Evolutionary conservation across 1,139 yeast species (phyloP).

Genomic region (Keqinozyma sinolaborantium): DNA sequence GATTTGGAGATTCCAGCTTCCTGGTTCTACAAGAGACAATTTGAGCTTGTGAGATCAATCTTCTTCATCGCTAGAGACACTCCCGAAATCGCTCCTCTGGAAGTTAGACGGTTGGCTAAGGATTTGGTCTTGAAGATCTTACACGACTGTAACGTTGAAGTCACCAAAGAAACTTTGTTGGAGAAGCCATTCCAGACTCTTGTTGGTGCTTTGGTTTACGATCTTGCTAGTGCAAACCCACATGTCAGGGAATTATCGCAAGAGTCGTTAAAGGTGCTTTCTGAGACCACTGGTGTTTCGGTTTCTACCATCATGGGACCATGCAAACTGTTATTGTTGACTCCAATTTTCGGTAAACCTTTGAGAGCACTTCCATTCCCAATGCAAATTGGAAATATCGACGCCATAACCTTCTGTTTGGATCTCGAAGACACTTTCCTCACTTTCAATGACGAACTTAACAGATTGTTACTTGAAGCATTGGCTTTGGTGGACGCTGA

Average conservation of each 20-base stretch:
- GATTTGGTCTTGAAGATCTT: constrained; percentile 61
- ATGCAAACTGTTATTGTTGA: constrained; percentile 74
- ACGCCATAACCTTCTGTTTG: constrained; percentile 89
- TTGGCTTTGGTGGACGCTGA: constrained; percentile 96
- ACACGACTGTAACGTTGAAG: constrained; percentile 58
- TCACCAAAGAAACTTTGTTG: constrained; percentile 55
- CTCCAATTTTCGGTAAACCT: constrained; percentile 97
- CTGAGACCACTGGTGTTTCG: constrained; percentile 67
- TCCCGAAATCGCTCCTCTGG: constrained; percentile 82
- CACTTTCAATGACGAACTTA: constrained; percentile 84
- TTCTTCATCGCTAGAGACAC: constrained; percentile 90
- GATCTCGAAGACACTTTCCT: constrained; percentile 77
- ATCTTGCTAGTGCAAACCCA: constrained; percentile 83
- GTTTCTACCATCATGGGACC: constrained; percentile 76
- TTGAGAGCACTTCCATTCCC: constrained; percentile 95
- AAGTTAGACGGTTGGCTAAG: constrained; percentile 70
- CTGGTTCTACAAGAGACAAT: constrained; percentile 76
- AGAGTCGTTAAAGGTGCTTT: constrained; percentile 60
- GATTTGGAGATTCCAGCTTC: constrained; percentile 64
- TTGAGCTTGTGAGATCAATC: constrained; percentile 81
- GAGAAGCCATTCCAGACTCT: constrained; percentile 81
- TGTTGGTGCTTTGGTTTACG: constrained; percentile 85
- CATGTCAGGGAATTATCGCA: constrained; percentile 83
- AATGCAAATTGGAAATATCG: constrained; percentile 97
- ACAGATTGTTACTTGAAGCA: constrained; percentile 82